phyloP scores from a whole-genome alignment of 192 early-diverging fungal species.

The Glomus cerebriforme region DNA sequence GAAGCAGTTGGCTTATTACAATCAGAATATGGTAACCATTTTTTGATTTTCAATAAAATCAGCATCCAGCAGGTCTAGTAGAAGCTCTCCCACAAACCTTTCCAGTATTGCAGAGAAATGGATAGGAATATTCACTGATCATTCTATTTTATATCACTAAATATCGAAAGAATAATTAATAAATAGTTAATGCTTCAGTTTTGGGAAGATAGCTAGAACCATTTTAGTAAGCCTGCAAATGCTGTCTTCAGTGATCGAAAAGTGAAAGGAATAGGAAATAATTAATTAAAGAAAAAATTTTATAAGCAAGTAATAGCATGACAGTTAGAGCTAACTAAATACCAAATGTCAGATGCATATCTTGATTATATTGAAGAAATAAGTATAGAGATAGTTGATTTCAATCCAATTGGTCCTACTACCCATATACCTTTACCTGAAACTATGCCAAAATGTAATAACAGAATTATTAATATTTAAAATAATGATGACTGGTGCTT shows the following conservation, averaged over 20 bases:
- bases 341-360: constrained; percentile 13
- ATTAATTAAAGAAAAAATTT: no score
- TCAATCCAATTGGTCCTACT: no score
- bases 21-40: no score
- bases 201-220: background rate
- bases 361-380: constrained; percentile 17
- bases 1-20: no score
- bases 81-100: no score
- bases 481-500: constrained; percentile 28
- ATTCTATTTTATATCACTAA: background rate
- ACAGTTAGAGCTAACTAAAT: no score
- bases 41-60: background rate
- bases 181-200: background rate
- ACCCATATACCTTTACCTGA: no score
- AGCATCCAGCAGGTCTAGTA: background rate
- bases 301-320: no score
- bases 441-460: no score
- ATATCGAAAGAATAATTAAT: background rate
- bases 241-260: background rate
- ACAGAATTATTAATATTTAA: no score
- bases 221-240: background rate
- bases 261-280: background rate
- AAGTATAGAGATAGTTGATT: no score
- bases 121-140: background rate
- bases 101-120: no score